A percentile compares a stretch with the other conserved stretches of the same genome.
These are phyloP conservation scores for Ascochyta pisi DNA, from an alignment of 2,329 filamentous ascomycete species.

Conservation along the genomic window DNA sequence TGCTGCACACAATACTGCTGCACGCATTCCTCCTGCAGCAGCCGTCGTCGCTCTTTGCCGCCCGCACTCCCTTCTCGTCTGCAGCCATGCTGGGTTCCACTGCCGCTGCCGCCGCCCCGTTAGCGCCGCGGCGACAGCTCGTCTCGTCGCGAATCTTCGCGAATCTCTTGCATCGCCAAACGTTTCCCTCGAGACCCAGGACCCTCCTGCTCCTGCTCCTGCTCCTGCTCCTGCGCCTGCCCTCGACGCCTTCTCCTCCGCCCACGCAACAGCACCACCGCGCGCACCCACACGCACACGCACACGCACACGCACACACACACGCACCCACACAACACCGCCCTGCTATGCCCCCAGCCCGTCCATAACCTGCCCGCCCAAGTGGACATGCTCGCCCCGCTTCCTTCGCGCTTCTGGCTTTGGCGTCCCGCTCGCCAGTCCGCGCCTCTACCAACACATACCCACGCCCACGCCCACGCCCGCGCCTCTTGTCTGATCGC, in stretches of 20 bases:
- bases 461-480: not conserved
- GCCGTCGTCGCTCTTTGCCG: too few relatives aligned
- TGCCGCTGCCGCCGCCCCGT: not conserved
- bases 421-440: slow-evolving; percentile 9
- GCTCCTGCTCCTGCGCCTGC: not conserved
- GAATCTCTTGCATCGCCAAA: not conserved
- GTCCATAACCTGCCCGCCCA: not conserved
- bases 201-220: not conserved
- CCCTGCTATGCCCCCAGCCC: too few relatives aligned
- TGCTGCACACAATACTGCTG: too few relatives aligned
- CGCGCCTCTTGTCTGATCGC: not conserved
- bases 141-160: not conserved
- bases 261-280: not conserved
- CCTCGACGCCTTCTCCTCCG: not conserved
- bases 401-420: slow-evolving; percentile 15
- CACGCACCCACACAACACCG: not conserved
- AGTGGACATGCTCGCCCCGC: slow-evolving; percentile 28
- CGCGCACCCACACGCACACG: not conserved
- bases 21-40: too few relatives aligned
- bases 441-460: not conserved
- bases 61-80: too few relatives aligned
- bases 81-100: too few relatives aligned
- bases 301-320: too few relatives aligned
- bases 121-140: not conserved
- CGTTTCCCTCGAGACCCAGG: not conserved